A percentile compares a stretch with the other conserved stretches of the same genome.
These are phyloP conservation scores for Colletotrichum chrysophilum DNA, from an alignment of 2,329 filamentous ascomycete species.

Conservation along the genomic window DNA sequence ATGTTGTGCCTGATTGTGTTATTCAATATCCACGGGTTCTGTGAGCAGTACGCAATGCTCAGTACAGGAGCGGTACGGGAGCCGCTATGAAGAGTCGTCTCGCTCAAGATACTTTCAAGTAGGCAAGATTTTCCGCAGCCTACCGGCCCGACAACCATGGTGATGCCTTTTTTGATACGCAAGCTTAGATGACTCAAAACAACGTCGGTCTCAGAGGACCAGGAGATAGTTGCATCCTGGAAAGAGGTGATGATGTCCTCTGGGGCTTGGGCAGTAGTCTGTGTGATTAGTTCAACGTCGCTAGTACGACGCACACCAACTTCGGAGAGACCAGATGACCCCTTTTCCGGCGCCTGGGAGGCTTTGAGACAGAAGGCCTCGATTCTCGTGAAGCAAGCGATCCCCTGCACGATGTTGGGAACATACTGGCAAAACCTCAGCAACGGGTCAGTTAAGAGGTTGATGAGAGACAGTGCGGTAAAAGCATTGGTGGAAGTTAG, in stretches of 20 bases:
- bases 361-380: neutral
- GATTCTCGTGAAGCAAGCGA: neutral
- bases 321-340: neutral
- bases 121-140: constrained; percentile 9
- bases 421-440: neutral
- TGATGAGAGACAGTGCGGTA: constrained; percentile 23
- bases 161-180: neutral
- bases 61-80: neutral
- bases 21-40: constrained; percentile 9
- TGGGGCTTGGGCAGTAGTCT: neutral
- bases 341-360: neutral
- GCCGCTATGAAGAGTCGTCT: neutral
- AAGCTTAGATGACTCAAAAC: neutral
- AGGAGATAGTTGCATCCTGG: constrained; percentile 6
- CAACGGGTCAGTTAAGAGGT: constrained; percentile 24
- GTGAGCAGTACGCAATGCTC: constrained; percentile 1
- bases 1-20: constrained; percentile 7
- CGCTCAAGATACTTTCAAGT: neutral
- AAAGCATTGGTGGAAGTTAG: constrained; percentile 19
- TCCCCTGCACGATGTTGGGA: neutral
- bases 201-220: neutral
- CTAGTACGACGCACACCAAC: neutral
- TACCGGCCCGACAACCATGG: neutral
- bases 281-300: neutral
- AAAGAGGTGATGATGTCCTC: neutral